Evolutionary conservation across 1,284 basidiomycete species (phyloP), one percentile per base, ranked within the genome.

Genomic region (Omphalotus olearius): DNA sequence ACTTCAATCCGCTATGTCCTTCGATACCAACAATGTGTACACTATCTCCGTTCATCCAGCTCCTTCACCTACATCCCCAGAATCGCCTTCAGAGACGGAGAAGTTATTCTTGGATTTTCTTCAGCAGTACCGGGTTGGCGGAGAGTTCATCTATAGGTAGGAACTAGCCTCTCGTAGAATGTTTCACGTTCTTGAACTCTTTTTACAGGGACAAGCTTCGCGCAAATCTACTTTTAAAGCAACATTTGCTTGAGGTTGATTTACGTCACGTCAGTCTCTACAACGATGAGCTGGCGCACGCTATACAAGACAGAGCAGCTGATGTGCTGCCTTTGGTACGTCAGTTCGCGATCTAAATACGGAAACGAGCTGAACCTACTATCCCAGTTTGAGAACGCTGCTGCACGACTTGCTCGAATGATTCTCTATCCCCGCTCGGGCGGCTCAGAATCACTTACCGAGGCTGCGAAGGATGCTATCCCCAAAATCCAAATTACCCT

Each of bases 201-300:
- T 55, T 61, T 40, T 59, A 54, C 59, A 94, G 93, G 62, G 96
- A 99, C 65, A 89, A 91, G 56, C 76, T 99, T 40, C 82, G 95
- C 17, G 91, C 86, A 43, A 97, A 95, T 62, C 70, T 98, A 36
- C 78, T 99, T 13, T 71, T 97, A 54, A 95, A 94, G 66, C 91
- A 95, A 59, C 86, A 95, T 63, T 81, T 93, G 16, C 80, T 99
- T 18, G 95, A 99, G 63, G 87, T 99, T 17, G 92, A 97, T 67
- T 79, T 99, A 58, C 82, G 88, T 45, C 93, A 99, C 70, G 71
- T 99, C 42, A 83, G 87, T 57, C 76, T 96, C 18, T 99, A 88
- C 77, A 94, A 95, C 63, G 93, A 97, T 61, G 91, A 96, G 64
- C 76, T 99, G 16, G 93, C 93, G 0, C 92, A 96, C 66, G 82